These are phyloP conservation scores for Saturnispora dispora DNA, from an alignment of 805 yeast species.

Conservation along the genomic window DNA sequence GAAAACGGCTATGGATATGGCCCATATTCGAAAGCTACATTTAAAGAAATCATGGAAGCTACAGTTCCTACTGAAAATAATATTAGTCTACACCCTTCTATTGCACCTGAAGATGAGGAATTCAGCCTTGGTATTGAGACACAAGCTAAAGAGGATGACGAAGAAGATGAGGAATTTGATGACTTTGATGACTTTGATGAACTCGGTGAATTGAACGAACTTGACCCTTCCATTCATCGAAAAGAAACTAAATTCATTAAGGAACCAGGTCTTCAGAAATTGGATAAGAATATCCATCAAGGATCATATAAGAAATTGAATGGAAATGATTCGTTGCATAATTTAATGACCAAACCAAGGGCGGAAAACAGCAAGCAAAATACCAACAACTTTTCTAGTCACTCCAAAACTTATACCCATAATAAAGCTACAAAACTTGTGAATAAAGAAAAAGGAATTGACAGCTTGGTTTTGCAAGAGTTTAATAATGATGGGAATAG, in stretches of 20 bases:
- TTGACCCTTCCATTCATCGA: neutral
- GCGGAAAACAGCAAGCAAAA: neutral
- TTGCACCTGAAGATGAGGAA: neutral
- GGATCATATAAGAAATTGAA: neutral
- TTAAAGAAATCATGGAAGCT: conserved; percentile 15
- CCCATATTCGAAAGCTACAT: conserved; percentile 21
- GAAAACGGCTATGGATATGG: conserved; percentile 24
- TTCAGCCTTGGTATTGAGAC: neutral
- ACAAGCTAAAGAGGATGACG: neutral
- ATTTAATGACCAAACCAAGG: neutral
- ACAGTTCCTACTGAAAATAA: neutral
- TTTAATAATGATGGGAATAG: neutral
- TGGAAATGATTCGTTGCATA: neutral
- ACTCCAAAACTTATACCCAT: neutral
- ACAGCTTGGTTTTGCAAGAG: neutral
- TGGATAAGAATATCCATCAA: neutral
- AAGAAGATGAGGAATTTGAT: conserved; percentile 10
- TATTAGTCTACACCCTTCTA: neutral
- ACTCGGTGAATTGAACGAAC: neutral
- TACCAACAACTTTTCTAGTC: neutral
- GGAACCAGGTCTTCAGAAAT: neutral
- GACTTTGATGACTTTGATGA: neutral
- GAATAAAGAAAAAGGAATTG: neutral
- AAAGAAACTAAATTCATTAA: neutral
- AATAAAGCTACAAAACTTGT: neutral